Conservation (phyloP, 108 stramenopile species). For the Hondaea fermentalgiana region DNA sequence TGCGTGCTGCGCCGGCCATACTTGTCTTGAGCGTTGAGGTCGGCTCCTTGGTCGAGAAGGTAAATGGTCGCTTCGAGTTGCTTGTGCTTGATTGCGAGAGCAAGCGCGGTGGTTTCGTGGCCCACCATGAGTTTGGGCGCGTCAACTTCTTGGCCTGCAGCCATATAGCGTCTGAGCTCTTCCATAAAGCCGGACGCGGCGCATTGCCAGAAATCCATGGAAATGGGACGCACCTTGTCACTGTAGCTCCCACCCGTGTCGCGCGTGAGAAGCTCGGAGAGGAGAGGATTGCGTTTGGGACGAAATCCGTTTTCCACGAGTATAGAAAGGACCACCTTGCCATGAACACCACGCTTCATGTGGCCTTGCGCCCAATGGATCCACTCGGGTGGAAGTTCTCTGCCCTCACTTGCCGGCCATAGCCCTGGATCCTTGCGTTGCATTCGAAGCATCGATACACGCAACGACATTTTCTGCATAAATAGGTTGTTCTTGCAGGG, state of each 20-base stretch:
- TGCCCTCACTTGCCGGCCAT: not conserved
- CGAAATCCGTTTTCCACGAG: slow-evolving; percentile 21
- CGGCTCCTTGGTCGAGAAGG: slow-evolving; percentile 29
- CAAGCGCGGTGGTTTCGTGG: slow-evolving; percentile 25
- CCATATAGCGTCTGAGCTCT: slow-evolving; percentile 44
- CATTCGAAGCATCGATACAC: not conserved
- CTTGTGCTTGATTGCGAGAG: slow-evolving; percentile 33
- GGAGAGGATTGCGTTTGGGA: slow-evolving; percentile 9
- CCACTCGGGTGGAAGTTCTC: slow-evolving; percentile 17
- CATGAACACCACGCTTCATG: slow-evolving; percentile 39
- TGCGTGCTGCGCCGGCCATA: slow-evolving; percentile 43
- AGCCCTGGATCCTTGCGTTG: slow-evolving; percentile 19
- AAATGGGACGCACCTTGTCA: slow-evolving; percentile 22
- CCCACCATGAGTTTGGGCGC: slow-evolving; percentile 20
- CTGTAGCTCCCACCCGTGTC: slow-evolving; percentile 30
- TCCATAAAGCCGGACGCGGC: slow-evolving; percentile 26
- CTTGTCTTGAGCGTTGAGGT: slow-evolving; percentile 29
- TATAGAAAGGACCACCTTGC: slow-evolving; percentile 29
- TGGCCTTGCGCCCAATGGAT: slow-evolving; percentile 37
- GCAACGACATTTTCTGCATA: slow-evolving; percentile 33
- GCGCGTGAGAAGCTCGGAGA: slow-evolving; percentile 29
- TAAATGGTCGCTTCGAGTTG: slow-evolving; percentile 27
- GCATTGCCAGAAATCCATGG: slow-evolving; percentile 41
- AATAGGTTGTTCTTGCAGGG: slow-evolving; percentile 34
- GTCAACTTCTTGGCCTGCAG: slow-evolving; percentile 35